Evolutionary conservation across 2,329 filamentous ascomycete genomes (phyloP).

Genomic region (Alternaria gansuensis): DNA sequence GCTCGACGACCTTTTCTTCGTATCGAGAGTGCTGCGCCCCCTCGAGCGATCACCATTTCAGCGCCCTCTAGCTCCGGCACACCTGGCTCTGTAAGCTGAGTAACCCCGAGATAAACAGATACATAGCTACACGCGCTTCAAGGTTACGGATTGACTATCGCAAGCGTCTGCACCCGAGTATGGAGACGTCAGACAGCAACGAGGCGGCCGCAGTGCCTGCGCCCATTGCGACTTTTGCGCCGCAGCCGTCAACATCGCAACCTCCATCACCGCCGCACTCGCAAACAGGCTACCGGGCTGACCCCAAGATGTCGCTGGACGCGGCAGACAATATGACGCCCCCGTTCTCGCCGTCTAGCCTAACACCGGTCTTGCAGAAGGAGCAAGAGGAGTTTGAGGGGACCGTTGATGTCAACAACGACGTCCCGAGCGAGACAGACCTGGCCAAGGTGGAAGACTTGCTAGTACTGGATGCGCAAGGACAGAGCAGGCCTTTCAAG

Average conservation of each 20-base stretch:
- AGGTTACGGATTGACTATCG: background rate
- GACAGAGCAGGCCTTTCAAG: conserved; percentile 50
- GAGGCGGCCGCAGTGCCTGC: conserved; percentile 21
- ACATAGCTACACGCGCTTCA: background rate
- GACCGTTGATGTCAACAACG: conserved; percentile 50
- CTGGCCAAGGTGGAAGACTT: conserved; percentile 44
- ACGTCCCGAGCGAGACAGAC: conserved; percentile 46
- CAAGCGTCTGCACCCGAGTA: conserved; percentile 11
- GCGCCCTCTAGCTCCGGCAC: conserved; percentile 33
- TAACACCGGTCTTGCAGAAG: conserved; percentile 44
- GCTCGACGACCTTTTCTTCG: conserved; percentile 14
- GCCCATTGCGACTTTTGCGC: conserved; percentile 17
- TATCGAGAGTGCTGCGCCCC: conserved; percentile 23
- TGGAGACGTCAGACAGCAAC: conserved; percentile 32
- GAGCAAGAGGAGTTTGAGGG: conserved; percentile 48
- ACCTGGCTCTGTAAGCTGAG: conserved; percentile 28
- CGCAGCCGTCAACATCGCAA: conserved; percentile 27
- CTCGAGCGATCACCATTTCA: conserved; percentile 9
- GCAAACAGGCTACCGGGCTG: conserved; percentile 26
- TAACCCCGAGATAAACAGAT: conserved; percentile 1
- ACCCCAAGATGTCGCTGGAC: conserved; percentile 32
- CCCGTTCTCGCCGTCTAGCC: conserved; percentile 46
- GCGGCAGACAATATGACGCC: conserved; percentile 31
- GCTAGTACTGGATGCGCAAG: conserved; percentile 49
- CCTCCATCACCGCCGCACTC: conserved; percentile 41